These are phyloP conservation scores for Trichoderma breve DNA, from an alignment of 2,329 filamentous ascomycete species.

Conservation along the genomic window DNA sequence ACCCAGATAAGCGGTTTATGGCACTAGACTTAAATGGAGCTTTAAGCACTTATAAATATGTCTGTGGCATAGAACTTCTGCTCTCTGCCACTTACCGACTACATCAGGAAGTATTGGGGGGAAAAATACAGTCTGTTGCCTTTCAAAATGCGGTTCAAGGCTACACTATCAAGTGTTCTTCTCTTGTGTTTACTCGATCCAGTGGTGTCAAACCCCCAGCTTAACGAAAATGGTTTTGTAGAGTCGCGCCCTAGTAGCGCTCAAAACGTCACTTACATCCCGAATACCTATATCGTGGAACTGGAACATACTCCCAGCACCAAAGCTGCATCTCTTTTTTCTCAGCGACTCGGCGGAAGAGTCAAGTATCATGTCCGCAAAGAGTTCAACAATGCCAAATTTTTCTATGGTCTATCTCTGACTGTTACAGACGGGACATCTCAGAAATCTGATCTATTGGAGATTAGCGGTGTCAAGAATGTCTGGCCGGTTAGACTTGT, in stretches of 20 bases:
- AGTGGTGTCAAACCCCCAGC: background rate
- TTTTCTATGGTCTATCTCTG: background rate
- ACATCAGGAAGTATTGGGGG: too few species aligned
- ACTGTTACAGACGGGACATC: background rate
- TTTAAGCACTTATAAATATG: too few species aligned
- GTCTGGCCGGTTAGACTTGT: slow-evolving; percentile 49
- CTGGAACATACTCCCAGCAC: slow-evolving; percentile 15
- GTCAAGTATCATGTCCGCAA: background rate
- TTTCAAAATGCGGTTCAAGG: too few species aligned
- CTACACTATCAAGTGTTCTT: background rate
- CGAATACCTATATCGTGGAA: background rate
- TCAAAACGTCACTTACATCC: background rate
- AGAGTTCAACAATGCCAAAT: background rate
- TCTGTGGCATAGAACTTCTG: too few species aligned
- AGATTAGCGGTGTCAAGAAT: slow-evolving; percentile 40
- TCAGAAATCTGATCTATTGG: background rate
- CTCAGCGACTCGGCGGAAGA: background rate
- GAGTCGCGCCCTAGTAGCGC: background rate
- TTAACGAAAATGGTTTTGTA: background rate
- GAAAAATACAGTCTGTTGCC: too few species aligned
- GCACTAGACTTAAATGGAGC: too few species aligned
- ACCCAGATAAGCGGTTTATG: too few species aligned
- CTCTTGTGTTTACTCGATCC: background rate
- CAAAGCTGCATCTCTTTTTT: background rate
- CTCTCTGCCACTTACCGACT: too few species aligned